A percentile compares a stretch with the other conserved stretches of the same genome.
Evolutionary conservation across 2,329 filamentous ascomycete species (phyloP).

Genomic region (Ophiocordyceps camponoti-saundersi): DNA sequence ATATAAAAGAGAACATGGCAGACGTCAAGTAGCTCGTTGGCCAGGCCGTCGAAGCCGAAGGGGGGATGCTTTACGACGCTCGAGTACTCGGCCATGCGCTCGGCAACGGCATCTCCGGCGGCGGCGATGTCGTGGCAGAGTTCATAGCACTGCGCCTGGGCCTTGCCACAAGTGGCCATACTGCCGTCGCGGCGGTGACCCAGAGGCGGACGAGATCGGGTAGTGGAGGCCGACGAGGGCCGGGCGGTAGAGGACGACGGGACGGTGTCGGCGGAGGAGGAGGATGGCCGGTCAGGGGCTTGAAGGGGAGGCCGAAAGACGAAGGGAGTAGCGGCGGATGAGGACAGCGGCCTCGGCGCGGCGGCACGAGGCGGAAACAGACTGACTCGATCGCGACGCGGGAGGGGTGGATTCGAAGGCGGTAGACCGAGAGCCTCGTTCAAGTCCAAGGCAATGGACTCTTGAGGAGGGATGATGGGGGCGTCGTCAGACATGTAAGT

Average conservation of each 20-base stretch:
- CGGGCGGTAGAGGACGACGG: background rate
- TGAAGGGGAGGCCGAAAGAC: background rate
- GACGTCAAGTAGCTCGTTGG: slow-evolving; percentile 49
- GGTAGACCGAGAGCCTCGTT: slow-evolving; percentile 3
- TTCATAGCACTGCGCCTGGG: slow-evolving; percentile 15
- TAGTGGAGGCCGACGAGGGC: background rate
- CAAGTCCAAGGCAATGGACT: slow-evolving; percentile 2
- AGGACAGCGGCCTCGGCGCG: background rate
- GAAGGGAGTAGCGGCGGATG: background rate
- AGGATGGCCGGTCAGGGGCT: background rate
- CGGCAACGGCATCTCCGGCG: slow-evolving; percentile 45
- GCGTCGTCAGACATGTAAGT: background rate
- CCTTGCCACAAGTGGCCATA: slow-evolving; percentile 8
- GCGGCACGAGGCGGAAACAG: background rate
- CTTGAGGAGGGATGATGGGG: slow-evolving; percentile 2
- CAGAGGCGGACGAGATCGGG: background rate
- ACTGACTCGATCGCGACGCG: background rate
- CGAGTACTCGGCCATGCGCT: slow-evolving; percentile 47
- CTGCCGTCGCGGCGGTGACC: background rate
- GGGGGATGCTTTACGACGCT: slow-evolving; percentile 36
- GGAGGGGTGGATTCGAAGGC: background rate
- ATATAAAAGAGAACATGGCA: slow-evolving; percentile 52
- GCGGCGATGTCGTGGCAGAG: slow-evolving; percentile 41
- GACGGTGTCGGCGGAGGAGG: background rate
- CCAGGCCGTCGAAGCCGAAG: slow-evolving; percentile 39